Base-by-base conservation (phyloP, 495 filamentous ascomycete genomes). In the Hamigera avellanea region DNA sequence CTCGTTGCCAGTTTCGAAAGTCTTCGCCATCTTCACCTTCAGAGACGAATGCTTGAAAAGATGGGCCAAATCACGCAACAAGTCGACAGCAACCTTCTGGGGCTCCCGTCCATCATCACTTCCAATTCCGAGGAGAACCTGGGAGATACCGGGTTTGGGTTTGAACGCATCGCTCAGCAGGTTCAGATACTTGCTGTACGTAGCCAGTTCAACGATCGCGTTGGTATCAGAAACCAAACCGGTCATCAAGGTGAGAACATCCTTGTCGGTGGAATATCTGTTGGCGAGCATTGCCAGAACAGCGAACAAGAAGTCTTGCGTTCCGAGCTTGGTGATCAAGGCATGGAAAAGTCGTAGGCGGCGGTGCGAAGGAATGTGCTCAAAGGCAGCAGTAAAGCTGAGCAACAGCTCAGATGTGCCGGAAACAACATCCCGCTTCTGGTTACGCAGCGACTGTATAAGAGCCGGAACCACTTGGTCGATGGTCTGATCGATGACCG, bases 311-410 rank as follows among this genome's bases (percentile, higher is more conserved):
- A 88, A 93, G 27, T 95, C 86, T 18, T 80, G 67, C 0, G 82
- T 71, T 3, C 88, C 91, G 17, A 95, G 68, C 15, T 84, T 93
- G 45, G 80, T 73, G 16, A 69, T 73, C 19, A 98, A 60, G 18
- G 85, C 81, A 16, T 74, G 64, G 66, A 93, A 98, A 3, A 96
- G 59, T 26, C 77, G 75, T 13, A 81, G 70, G 38, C 86, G 79
- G 27, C 88, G 76, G 50, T 91, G 87, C 5, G 75, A 70, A 3
- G 91, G 91, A 40, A 98, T 83, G 50, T 96, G 88, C 50, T 93
- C 87, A 57, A 88, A 98, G 8, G 93, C 93, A 8, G 83, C 84
- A 14, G 83, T 84, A 53, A 96, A 96, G 59, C 87, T 95, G 35
- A 86, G 67, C 13, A 98, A 64, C 19, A 98, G 67, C 49, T 94